Evolutionary conservation across 2,329 filamentous ascomycete genomes (phyloP).

Genomic region (Incumbomyces lentus): DNA sequence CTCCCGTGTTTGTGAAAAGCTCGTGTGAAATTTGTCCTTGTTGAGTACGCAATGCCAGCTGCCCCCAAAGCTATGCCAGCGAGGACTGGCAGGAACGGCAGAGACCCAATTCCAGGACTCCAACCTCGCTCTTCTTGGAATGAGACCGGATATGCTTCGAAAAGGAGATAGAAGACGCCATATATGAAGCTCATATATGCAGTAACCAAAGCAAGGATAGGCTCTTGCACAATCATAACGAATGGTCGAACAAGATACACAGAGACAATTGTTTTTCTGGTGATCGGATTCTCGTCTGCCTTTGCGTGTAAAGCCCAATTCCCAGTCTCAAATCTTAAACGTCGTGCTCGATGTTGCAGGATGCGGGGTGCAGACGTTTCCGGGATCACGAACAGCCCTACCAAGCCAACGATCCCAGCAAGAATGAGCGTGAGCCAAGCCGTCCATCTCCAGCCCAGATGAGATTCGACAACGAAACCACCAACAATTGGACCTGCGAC

Average conservation of each 20-base stretch:
- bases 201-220: constrained; percentile 39
- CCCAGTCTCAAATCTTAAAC: constrained; percentile 37
- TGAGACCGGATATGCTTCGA: constrained; percentile 32
- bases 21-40: constrained; percentile 31
- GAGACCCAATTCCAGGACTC: constrained; percentile 28
- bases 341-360: constrained; percentile 38
- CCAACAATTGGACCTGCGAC: constrained; percentile 41
- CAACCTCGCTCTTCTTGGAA: constrained; percentile 30
- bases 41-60: constrained; percentile 29
- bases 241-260: constrained; percentile 38
- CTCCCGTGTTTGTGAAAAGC: constrained; percentile 29
- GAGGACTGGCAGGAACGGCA: constrained; percentile 30
- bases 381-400: constrained; percentile 38
- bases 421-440: constrained; percentile 46
- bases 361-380: constrained; percentile 44
- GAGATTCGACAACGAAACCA: constrained; percentile 38
- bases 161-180: constrained; percentile 25
- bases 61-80: constrained; percentile 25
- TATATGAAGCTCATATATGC: constrained; percentile 33
- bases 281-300: constrained; percentile 33
- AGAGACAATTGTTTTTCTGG: constrained; percentile 28
- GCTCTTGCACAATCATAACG: constrained; percentile 39
- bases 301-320: constrained; percentile 39
- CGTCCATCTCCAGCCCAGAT: constrained; percentile 49
- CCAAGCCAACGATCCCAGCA: constrained; percentile 29